Base-by-base conservation (phyloP, 768 basidiomycete species). In the Suillus subalutaceus region DNA sequence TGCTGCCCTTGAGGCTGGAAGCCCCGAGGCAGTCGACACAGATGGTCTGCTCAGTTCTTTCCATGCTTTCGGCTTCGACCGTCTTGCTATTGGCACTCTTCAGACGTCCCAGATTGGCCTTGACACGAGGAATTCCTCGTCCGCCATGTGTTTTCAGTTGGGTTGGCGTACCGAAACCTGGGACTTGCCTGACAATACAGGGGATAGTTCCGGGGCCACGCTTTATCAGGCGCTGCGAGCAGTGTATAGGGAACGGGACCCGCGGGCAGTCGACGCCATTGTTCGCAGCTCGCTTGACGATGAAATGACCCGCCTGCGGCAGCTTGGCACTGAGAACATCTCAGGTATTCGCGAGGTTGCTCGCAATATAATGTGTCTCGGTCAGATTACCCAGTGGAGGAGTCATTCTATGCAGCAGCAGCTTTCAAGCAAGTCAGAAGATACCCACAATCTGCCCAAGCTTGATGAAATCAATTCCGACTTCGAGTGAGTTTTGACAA, bases 101-200 rank as follows among this genome's bases (percentile, higher is more conserved):
- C 85, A 87, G 52, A 78, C 73, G 48, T 78, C 79, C 0, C 78
- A 79, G 16, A 77, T 79, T n/a, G 72, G 72, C 52, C 72, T 65
- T 67, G 78, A 57, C 37, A 71, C 70, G 50, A 72, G 67, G 63
- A 73, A 67, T 16, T 71, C 67, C 32, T 74, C 83, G 18, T 78
- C 85, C 0, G 79, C 81, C 53, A 84, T 92, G 81, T 85, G 81
- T 41, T 96, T 94, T 76, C 85, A 88, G 48, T 82, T 98, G 1
- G 97, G 92, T 18, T 99, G 97, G 97, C 85, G 96, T 56, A 97
- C 96, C 0, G 93, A 92, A 67, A 90, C 89, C 1, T 99, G 97
- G 97, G 96, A 99, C 77, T 80, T 99, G 32, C 96, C 96, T 1
- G 86, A 92, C 59, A 80, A 82, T 0, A 68, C 78, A 12, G 77